Base-by-base conservation (phyloP, 2,329 filamentous ascomycete genomes). In the Aureobasidium lini region DNA sequence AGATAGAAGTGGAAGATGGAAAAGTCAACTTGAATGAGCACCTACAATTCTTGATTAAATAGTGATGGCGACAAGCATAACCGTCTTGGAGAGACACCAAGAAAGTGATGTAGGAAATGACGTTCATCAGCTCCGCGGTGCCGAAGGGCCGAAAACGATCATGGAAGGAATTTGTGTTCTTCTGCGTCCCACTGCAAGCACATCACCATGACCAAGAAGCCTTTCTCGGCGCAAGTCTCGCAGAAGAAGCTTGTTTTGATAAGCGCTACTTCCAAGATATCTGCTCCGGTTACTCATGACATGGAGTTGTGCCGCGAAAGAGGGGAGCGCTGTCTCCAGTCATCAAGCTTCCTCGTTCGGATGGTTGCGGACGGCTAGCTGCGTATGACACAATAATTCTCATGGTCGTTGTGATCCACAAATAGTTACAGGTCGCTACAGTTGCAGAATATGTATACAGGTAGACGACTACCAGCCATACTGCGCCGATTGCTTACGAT, bases 91-190 rank as follows among this genome's bases (percentile, higher is more conserved):
- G 29, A 32, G 28, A n/a, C 39, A 16, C 16, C 15, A 47, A 31
- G 31, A 47, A 28, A 47, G 44, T 47, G 44, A 47, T 47, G 43
- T 47, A 46, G 23, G 23, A 16, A 32, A 47, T 47, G 44, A 47
- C 44, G 44, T 47, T 18, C 16, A 47, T 32, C 6, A 2, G 6
- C 9, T 47, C 44, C 44, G 44, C 29, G 44, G 28, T 47, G 44
- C 44, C 44, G 44, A 47, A 47, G 44, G 44, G 5, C 44, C 44
- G 44, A 47, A 46, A 47, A 47, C 44, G 44, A 47, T 47, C 44
- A 47, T 31, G 44, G 37, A 40, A n/a, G 37, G 15, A 31, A 28
- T 11, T 4, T 10, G 10, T 31, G 3, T n/a, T 29, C 32, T 4
- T 32, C 23, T 31, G 28, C 23, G 23, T 23, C 23, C 23, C 23